Percentiles rank a stretch among this genome's conserved stretches.
Evolutionary conservation across 2,329 filamentous ascomycete genomes (phyloP).

Genomic region (Exophiala mesophila): DNA sequence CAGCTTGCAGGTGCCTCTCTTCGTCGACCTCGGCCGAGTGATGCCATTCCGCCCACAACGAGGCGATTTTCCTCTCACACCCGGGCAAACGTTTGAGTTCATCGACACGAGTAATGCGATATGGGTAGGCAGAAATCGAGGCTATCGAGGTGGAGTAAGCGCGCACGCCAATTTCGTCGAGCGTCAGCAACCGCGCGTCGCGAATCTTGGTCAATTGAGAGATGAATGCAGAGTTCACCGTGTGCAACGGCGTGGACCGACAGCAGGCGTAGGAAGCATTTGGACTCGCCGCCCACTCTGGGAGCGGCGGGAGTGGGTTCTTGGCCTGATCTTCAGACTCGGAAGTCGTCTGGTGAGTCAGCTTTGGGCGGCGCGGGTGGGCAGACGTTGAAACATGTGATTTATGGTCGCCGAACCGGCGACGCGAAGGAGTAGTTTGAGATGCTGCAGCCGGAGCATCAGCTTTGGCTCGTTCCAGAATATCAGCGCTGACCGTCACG

Average conservation of each 20-base stretch:
- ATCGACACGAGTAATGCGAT: constrained; percentile 43
- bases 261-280: constrained; percentile 69
- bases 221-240: constrained; percentile 73
- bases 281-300: constrained; percentile 62
- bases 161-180: constrained; percentile 73
- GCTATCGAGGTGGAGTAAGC: constrained; percentile 88
- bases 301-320: constrained; percentile 55
- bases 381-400: constrained; percentile 20
- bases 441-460: constrained; percentile 32
- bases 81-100: constrained; percentile 61
- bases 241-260: constrained; percentile 63
- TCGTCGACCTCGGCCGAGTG: constrained; percentile 36
- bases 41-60: constrained; percentile 72
- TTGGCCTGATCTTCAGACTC: constrained; percentile 57
- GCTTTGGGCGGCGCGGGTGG: constrained; percentile 35
- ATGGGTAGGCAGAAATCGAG: constrained; percentile 73
- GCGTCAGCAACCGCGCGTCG: constrained; percentile 62
- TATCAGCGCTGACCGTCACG: constrained; percentile 23
- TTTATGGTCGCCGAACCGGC: constrained; percentile 26
- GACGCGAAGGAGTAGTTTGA: constrained; percentile 17
- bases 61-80: constrained; percentile 73
- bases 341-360: constrained; percentile 68
- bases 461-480: constrained; percentile 52
- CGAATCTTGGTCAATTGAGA: constrained; percentile 69
- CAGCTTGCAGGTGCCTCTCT: constrained; percentile 58